Evolutionary conservation across 495 filamentous ascomycete genomes (phyloP).

Genomic region (Neurospora terricola): DNA sequence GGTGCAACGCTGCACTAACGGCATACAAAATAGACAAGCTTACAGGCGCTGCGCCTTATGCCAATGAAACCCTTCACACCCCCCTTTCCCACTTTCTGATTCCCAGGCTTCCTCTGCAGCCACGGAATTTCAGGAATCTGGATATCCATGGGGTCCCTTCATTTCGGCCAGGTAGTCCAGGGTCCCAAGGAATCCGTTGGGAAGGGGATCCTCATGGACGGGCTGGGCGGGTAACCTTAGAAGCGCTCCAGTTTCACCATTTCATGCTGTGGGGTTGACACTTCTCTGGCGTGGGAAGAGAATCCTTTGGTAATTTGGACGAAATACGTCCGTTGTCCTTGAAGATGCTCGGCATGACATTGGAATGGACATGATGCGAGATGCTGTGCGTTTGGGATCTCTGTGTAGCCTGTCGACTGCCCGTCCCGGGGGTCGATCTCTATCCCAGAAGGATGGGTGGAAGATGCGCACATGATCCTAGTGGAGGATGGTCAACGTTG

Average conservation of each 20-base stretch:
- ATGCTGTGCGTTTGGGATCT: background rate
- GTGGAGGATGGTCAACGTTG: background rate
- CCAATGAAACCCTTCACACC: constrained; percentile 2
- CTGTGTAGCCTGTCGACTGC: background rate
- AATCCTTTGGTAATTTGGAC: background rate
- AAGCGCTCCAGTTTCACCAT: background rate
- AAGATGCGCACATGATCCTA: background rate
- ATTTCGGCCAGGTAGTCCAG: background rate
- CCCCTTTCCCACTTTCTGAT: background rate
- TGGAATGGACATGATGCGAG: background rate
- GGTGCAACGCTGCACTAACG: constrained; percentile 1
- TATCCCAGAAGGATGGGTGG: background rate
- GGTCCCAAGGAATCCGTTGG: background rate
- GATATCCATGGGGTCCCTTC: background rate
- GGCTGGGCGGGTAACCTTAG: background rate
- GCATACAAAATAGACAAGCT: constrained; percentile 1
- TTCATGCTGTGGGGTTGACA: background rate
- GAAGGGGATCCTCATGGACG: background rate
- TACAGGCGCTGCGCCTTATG: background rate
- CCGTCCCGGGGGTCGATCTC: background rate
- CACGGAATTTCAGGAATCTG: background rate
- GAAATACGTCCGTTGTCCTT: background rate
- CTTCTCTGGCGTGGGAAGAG: background rate
- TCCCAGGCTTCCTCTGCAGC: background rate
- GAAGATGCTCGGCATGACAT: background rate